A percentile compares a stretch with the other conserved stretches of the same genome.
These are phyloP conservation scores for Priceomyces castillae DNA, from an alignment of 805 yeast species.

Conservation along the genomic window DNA sequence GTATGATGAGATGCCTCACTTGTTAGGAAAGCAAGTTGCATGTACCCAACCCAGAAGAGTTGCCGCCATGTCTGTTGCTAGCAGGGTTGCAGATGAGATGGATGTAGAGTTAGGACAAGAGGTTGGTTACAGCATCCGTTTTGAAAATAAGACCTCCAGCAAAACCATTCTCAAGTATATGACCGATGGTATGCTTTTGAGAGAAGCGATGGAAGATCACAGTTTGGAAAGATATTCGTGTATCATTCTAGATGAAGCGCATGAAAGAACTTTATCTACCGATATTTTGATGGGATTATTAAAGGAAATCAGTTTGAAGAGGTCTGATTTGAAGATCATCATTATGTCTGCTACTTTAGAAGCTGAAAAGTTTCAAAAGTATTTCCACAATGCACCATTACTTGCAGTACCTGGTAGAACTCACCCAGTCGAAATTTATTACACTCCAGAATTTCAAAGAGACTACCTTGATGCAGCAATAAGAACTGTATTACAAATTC, in stretches of 20 bases:
- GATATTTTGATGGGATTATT: slow-evolving; percentile 94
- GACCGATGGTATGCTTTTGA: slow-evolving; percentile 98
- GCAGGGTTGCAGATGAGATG: slow-evolving; percentile 96
- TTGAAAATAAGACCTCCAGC: slow-evolving; percentile 80
- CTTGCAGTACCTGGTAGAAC: slow-evolving; percentile 98
- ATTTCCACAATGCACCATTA: slow-evolving; percentile 88
- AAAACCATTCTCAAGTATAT: slow-evolving; percentile 87
- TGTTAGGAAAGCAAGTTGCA: slow-evolving; percentile 80
- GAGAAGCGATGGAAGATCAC: slow-evolving; percentile 98
- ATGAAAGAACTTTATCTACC: slow-evolving; percentile 94
- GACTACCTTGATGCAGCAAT: slow-evolving; percentile 95
- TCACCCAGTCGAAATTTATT: slow-evolving; percentile 93
- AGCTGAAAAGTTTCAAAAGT: slow-evolving; percentile 90
- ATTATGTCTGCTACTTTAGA: slow-evolving; percentile 98
- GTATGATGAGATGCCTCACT: slow-evolving; percentile 89
- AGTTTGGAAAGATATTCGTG: slow-evolving; percentile 77
- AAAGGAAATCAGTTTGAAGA: slow-evolving; percentile 73
- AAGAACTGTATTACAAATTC: slow-evolving; percentile 92
- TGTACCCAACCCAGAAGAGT: slow-evolving; percentile 98
- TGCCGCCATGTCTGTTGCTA: slow-evolving; percentile 98
- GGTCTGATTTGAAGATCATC: slow-evolving; percentile 87
- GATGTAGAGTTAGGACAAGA: slow-evolving; percentile 90
- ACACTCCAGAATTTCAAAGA: slow-evolving; percentile 94
- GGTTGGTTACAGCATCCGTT: slow-evolving; percentile 93
- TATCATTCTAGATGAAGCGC: slow-evolving; percentile 95